These are phyloP conservation scores for Phylloporus sp. DNA, from an alignment of 768 basidiomycete genomes.

Conservation along the genomic window DNA sequence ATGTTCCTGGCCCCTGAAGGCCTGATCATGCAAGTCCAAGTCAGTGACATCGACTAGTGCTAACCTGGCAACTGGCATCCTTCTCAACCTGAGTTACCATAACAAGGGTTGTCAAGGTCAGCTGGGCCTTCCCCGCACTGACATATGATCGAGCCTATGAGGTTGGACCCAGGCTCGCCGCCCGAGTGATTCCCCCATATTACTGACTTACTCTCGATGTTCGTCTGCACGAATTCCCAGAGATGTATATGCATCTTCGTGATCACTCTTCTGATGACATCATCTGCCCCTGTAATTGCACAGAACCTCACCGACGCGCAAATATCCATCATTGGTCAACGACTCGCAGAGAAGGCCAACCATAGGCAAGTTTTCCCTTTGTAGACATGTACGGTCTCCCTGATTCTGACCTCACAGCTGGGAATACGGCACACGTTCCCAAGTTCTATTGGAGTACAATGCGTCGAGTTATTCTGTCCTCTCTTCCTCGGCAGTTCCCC, in stretches of 20 bases:
- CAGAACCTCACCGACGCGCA: constrained; percentile 36
- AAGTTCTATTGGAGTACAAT: constrained; percentile 49
- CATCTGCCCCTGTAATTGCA: constrained; percentile 11
- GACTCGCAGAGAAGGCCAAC: constrained; percentile 37
- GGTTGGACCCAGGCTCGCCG: no score
- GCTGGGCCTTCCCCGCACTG: background rate
- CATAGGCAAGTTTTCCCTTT: constrained; percentile 32
- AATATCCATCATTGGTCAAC: constrained; percentile 32
- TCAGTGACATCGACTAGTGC: no score
- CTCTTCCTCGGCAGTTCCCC: constrained; percentile 24
- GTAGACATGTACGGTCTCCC: background rate
- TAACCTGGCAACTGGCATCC: no score
- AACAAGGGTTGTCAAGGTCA: no score
- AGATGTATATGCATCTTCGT: background rate
- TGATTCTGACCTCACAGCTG: constrained; percentile 33
- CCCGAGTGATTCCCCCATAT: background rate
- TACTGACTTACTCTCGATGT: background rate
- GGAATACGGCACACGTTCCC: constrained; percentile 48
- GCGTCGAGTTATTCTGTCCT: constrained; percentile 44
- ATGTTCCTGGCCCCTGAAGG: no score
- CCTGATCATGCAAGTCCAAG: no score
- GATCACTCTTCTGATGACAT: constrained; percentile 4
- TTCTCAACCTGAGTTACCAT: no score
- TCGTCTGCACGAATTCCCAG: background rate
- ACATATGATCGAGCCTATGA: background rate